These are phyloP conservation scores for Leccinum pellstonianum DNA, from an alignment of 768 basidiomycete genomes.

Conservation along the genomic window DNA sequence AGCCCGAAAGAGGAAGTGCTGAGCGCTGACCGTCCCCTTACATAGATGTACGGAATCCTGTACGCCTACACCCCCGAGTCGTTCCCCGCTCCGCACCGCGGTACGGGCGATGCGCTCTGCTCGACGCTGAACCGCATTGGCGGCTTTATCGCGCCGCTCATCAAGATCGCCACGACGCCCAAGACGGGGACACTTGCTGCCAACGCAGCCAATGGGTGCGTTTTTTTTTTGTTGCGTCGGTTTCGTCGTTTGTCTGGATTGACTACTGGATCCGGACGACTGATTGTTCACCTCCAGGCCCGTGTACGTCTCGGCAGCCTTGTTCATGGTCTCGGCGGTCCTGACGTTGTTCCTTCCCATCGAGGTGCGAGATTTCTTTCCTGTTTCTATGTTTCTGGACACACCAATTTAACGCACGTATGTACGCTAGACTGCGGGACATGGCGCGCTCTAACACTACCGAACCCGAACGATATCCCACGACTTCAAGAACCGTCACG, in stretches of 20 bases:
- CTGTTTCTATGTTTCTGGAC: neutral
- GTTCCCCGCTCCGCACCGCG: conserved; percentile 56
- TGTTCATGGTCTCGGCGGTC: conserved; percentile 43
- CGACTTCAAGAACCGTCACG: neutral
- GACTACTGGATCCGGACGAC: neutral
- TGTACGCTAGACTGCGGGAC: conserved; percentile 27
- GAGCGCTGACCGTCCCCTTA: neutral
- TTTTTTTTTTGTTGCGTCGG: neutral
- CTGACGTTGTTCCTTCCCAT: conserved; percentile 46
- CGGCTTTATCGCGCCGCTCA: conserved; percentile 48
- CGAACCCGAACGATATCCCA: neutral
- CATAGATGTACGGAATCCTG: conserved; percentile 51
- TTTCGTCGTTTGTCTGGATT: no score
- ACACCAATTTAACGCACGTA: neutral
- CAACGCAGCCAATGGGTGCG: conserved; percentile 38
- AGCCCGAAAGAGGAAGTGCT: no score
- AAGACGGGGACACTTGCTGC: conserved; percentile 29
- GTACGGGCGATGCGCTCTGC: conserved; percentile 52
- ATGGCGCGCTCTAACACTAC: conserved; percentile 17
- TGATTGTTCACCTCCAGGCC: conserved; percentile 29
- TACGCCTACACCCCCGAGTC: conserved; percentile 62
- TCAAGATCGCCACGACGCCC: conserved; percentile 46
- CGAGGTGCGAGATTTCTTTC: conserved; percentile 35
- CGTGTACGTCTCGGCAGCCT: conserved; percentile 47
- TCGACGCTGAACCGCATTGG: conserved; percentile 49